phyloP scores from a whole-genome alignment of 73 alveolate genomes.

The Tetrahymena borealis region DNA sequence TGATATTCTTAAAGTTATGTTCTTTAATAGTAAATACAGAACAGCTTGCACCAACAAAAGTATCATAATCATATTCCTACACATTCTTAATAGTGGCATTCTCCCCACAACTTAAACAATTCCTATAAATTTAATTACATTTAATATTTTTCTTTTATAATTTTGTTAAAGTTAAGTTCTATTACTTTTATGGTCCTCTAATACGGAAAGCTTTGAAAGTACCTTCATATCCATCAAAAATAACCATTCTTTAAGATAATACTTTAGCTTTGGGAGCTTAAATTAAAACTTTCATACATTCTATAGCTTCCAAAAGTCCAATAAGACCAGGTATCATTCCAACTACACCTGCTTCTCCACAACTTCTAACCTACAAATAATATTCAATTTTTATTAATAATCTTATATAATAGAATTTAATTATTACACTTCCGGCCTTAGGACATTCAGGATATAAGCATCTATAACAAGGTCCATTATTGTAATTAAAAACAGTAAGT shows the following conservation, averaged over 20 bases:
- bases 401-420: background rate
- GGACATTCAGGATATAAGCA: slow-evolving; percentile 89
- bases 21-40: background rate
- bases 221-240: slow-evolving; percentile 77
- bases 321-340: slow-evolving; percentile 88
- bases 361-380: slow-evolving; percentile 49
- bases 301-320: slow-evolving; percentile 82
- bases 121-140: slow-evolving; percentile 28
- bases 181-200: slow-evolving; percentile 54
- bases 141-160: background rate
- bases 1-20: slow-evolving; percentile 2
- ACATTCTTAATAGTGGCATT: slow-evolving; percentile 12
- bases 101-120: slow-evolving; percentile 76
- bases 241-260: slow-evolving; percentile 64
- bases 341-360: slow-evolving; percentile 90
- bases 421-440: slow-evolving; percentile 20
- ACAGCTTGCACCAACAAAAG: slow-evolving; percentile 3
- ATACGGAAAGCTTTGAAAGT: slow-evolving; percentile 65
- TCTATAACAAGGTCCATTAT: slow-evolving; percentile 88
- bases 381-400: background rate
- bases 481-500: slow-evolving; percentile 73
- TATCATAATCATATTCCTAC: slow-evolving; percentile 24
- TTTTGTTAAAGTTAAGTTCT: background rate
- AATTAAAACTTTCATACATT: slow-evolving; percentile 69
- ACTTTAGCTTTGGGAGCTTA: slow-evolving; percentile 48